phyloP scores from a whole-genome alignment of 495 filamentous ascomycete genomes.

The Penicillium robsamsonii region DNA sequence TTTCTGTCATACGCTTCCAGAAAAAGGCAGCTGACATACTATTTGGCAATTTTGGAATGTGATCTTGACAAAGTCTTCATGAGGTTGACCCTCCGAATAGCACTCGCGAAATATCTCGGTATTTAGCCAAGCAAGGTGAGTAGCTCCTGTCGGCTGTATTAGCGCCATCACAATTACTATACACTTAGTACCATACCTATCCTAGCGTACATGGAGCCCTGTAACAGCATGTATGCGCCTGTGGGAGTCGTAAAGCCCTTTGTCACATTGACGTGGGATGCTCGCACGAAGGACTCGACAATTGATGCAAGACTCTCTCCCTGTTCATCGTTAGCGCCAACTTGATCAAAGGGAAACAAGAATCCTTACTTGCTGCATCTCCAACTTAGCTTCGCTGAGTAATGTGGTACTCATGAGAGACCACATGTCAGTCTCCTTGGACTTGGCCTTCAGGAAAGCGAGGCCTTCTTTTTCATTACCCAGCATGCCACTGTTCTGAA shows the following conservation, averaged over 20 bases:
- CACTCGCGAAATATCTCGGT: conserved; percentile 78
- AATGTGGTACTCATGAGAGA: conserved; percentile 79
- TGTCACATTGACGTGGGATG: conserved; percentile 76
- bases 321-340: conserved; percentile 35
- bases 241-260: conserved; percentile 70
- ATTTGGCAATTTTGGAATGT: conserved; percentile 57
- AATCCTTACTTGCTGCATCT: conserved; percentile 56
- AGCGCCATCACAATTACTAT: conserved; percentile 13
- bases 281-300: conserved; percentile 74
- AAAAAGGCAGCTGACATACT: conserved; percentile 34
- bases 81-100: conserved; percentile 59
- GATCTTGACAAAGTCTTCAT: conserved; percentile 75
- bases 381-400: conserved; percentile 81
- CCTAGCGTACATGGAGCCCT: conserved; percentile 70
- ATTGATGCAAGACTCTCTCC: conserved; percentile 78
- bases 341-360: not conserved
- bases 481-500: conserved; percentile 68
- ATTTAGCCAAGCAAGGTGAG: conserved; percentile 62
- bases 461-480: conserved; percentile 80
- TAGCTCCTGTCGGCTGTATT: conserved; percentile 42
- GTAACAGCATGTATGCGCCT: conserved; percentile 69
- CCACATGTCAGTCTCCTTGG: conserved; percentile 87
- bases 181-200: conserved; percentile 55
- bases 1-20: not conserved
- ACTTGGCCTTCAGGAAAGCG: conserved; percentile 79